A percentile compares a stretch with the other conserved stretches of the same genome.
Conservation (phyloP, 495 filamentous ascomycete species). For the Aspergillus sclerotioniger region DNA sequence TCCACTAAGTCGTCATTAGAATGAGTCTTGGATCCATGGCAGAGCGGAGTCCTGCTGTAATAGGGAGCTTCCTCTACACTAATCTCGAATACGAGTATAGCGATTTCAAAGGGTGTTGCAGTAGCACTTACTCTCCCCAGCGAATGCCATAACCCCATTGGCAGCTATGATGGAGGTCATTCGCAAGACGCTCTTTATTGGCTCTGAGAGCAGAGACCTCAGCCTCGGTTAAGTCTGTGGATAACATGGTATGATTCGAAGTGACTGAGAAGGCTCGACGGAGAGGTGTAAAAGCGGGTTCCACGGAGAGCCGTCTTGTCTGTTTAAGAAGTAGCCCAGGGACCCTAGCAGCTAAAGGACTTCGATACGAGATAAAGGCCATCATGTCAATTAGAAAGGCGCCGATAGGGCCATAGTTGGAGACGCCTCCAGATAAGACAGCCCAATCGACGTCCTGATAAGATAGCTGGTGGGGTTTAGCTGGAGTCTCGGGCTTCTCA, state of each 20-base stretch:
- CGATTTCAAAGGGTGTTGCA: neutral
- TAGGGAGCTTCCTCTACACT: neutral
- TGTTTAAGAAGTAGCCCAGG: conserved; percentile 7
- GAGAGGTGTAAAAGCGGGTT: conserved; percentile 6
- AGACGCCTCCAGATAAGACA: conserved; percentile 10
- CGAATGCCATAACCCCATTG: conserved; percentile 64
- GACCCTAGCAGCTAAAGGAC: neutral
- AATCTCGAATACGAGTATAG: neutral
- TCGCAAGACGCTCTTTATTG: conserved; percentile 58
- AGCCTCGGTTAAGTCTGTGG: conserved; percentile 39
- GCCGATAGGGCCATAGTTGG: conserved; percentile 3
- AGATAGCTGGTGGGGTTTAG: neutral
- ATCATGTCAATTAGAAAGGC: neutral
- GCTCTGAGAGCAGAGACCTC: conserved; percentile 50
- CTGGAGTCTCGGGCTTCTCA: neutral
- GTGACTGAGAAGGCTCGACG: conserved; percentile 30
- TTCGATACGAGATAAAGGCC: conserved; percentile 5
- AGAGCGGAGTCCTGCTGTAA: neutral
- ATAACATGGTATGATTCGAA: conserved; percentile 33
- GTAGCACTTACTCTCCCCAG: conserved; percentile 59
- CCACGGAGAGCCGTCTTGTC: conserved; percentile 2
- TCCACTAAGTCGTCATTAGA: conserved; percentile 33
- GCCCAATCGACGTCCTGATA: neutral
- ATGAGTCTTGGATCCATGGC: neutral
- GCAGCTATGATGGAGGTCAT: conserved; percentile 63